phyloP scores from a whole-genome alignment of 2,329 filamentous ascomycete species.

The Metarhizium robertsii region DNA sequence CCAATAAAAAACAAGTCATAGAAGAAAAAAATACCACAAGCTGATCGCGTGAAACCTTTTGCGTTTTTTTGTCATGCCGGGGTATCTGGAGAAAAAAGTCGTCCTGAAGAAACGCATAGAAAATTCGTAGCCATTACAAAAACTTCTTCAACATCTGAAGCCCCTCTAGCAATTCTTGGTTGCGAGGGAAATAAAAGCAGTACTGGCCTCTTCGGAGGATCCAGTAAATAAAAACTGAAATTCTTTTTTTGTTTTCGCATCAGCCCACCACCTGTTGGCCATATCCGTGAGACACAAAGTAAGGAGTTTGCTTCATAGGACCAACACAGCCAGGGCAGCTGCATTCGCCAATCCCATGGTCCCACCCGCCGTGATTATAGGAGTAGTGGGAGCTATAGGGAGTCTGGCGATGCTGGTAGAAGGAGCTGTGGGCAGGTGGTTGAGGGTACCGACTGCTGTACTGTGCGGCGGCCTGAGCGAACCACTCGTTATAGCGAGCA shows the following conservation, averaged over 20 bases:
- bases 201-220: background rate
- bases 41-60: constrained; percentile 12
- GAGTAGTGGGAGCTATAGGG: constrained; percentile 34
- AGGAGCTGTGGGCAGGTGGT: constrained; percentile 28
- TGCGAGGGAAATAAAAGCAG: background rate
- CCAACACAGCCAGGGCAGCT: constrained; percentile 37
- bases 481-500: constrained; percentile 49
- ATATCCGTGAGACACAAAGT: constrained; percentile 40
- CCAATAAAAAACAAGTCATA: background rate
- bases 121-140: constrained; percentile 25
- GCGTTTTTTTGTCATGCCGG: constrained; percentile 27
- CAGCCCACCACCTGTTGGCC: constrained; percentile 47
- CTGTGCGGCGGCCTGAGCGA: constrained; percentile 33
- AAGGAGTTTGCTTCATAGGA: constrained; percentile 35
- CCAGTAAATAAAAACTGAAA: constrained; percentile 6
- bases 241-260: constrained; percentile 8
- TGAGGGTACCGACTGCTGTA: constrained; percentile 37
- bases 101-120: constrained; percentile 21
- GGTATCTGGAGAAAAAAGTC: constrained; percentile 28
- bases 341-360: constrained; percentile 40
- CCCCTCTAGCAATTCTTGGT: constrained; percentile 5
- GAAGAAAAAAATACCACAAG: constrained; percentile 13
- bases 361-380: constrained; percentile 40
- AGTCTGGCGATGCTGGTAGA: constrained; percentile 31
- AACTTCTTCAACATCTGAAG: constrained; percentile 1